These are phyloP conservation scores for Jamesozyma spencerorum DNA, from an alignment of 805 yeast genomes.

Conservation along the genomic window DNA sequence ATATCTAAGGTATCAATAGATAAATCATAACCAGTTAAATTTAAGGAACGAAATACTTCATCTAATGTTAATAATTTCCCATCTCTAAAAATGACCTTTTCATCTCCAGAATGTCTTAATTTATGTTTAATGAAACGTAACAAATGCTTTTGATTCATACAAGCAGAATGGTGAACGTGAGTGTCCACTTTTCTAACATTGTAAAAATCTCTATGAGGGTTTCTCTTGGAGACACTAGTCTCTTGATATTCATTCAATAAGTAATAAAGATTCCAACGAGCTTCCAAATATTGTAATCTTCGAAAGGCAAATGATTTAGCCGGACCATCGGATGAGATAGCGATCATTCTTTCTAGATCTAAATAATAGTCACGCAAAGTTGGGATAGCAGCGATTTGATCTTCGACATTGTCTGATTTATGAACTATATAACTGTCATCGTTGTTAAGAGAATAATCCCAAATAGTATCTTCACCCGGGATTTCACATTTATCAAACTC, in stretches of 20 bases:
- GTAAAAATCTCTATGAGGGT: slow-evolving; percentile 79
- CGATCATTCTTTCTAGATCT: slow-evolving; percentile 68
- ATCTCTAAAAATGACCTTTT: slow-evolving; percentile 89
- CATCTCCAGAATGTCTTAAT: slow-evolving; percentile 76
- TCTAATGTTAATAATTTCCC: slow-evolving; percentile 74
- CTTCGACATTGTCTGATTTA: slow-evolving; percentile 27
- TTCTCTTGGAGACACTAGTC: slow-evolving; percentile 76
- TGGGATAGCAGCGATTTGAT: slow-evolving; percentile 56
- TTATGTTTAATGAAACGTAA: slow-evolving; percentile 90
- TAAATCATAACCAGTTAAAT: slow-evolving; percentile 86
- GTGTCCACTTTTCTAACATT: slow-evolving; percentile 46
- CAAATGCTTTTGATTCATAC: slow-evolving; percentile 97
- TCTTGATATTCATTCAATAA: slow-evolving; percentile 89
- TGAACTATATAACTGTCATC: slow-evolving; percentile 66
- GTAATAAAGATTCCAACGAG: slow-evolving; percentile 89
- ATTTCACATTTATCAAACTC: slow-evolving; percentile 35
- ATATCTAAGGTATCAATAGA: slow-evolving; percentile 95
- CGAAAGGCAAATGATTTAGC: slow-evolving; percentile 92
- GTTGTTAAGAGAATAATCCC: slow-evolving; percentile 47
- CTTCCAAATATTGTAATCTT: slow-evolving; percentile 86
- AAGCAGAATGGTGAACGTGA: slow-evolving; percentile 97
- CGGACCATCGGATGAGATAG: slow-evolving; percentile 87
- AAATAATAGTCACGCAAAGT: slow-evolving; percentile 73
- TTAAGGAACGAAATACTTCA: slow-evolving; percentile 87
- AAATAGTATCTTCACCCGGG: slow-evolving; percentile 38